Evolutionary conservation across 139 green algal species (phyloP).

Genomic region (Chlamydomonas sp.): DNA sequence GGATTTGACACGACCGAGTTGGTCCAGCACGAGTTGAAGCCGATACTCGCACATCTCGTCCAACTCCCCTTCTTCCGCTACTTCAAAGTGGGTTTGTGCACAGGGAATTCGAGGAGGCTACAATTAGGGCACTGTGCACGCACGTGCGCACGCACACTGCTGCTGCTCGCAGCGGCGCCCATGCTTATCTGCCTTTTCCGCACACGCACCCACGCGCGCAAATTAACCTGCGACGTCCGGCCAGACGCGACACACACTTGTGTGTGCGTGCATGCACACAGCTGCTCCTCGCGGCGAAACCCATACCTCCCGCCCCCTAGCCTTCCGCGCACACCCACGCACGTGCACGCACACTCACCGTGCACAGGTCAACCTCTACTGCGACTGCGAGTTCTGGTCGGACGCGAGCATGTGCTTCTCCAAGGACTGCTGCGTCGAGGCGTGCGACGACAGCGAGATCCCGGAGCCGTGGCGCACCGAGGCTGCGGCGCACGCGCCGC

Average conservation of each 20-base stretch:
- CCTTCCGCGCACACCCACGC: neutral
- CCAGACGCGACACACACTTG: too few relatives aligned
- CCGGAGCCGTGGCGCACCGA: constrained; percentile 44
- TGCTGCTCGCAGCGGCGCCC: too few relatives aligned
- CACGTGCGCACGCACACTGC: too few relatives aligned
- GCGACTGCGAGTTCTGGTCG: constrained; percentile 89
- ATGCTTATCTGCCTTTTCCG: too few relatives aligned
- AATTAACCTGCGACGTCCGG: too few relatives aligned
- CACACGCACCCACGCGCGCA: too few relatives aligned
- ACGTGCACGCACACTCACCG: neutral
- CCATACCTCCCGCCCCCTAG: too few relatives aligned
- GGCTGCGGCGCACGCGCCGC: constrained; percentile 24
- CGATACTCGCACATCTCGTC: constrained; percentile 57
- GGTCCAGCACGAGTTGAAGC: constrained; percentile 50
- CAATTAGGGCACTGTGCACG: too few relatives aligned
- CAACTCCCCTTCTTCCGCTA: constrained; percentile 81
- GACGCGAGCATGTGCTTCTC: constrained; percentile 45
- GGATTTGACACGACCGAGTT: constrained; percentile 31
- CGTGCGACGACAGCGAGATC: constrained; percentile 6
- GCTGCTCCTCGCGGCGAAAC: too few relatives aligned
- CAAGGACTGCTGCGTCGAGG: constrained; percentile 45
- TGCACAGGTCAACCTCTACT: constrained; percentile 74
- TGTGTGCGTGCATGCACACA: too few relatives aligned
- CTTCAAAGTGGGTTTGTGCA: constrained; percentile 68
- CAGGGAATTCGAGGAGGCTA: too few relatives aligned